Evolutionary conservation across 2,329 filamentous ascomycete genomes (phyloP).

Genomic region (Fusarium tjaetaba): DNA sequence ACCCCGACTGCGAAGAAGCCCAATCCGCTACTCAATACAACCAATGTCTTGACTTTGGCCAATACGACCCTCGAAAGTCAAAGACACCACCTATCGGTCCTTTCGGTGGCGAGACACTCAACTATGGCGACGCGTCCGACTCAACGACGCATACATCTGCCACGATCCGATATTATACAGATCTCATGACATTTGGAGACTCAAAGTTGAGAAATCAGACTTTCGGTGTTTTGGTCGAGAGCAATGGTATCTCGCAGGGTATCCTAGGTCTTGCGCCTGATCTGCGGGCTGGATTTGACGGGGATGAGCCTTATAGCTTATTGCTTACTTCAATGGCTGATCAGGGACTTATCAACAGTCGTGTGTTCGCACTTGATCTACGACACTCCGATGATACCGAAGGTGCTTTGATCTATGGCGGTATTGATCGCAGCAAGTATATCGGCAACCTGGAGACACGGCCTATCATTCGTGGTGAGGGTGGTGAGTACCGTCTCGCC

Average conservation of each 20-base stretch:
- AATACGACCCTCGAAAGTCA: slow-evolving; percentile 57
- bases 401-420: slow-evolving; percentile 64
- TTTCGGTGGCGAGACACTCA: slow-evolving; percentile 50
- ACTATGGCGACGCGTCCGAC: slow-evolving; percentile 53
- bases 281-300: slow-evolving; percentile 51
- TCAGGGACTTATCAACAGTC: slow-evolving; percentile 59
- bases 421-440: slow-evolving; percentile 63
- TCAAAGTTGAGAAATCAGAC: slow-evolving; percentile 56
- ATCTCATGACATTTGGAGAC: slow-evolving; percentile 57
- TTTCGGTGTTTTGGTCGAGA: slow-evolving; percentile 59
- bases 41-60: slow-evolving; percentile 54
- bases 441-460: slow-evolving; percentile 56
- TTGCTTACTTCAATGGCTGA: slow-evolving; percentile 61
- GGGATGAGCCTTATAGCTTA: slow-evolving; percentile 58
- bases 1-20: slow-evolving; percentile 58
- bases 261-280: slow-evolving; percentile 62
- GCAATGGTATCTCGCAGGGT: slow-evolving; percentile 60
- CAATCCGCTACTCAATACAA: slow-evolving; percentile 46
- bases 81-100: slow-evolving; percentile 51
- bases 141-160: slow-evolving; percentile 50
- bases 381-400: slow-evolving; percentile 54
- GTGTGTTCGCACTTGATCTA: slow-evolving; percentile 62
- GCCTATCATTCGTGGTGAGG: slow-evolving; percentile 53
- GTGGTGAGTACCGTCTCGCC: slow-evolving; percentile 52
- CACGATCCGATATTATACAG: slow-evolving; percentile 57